These are phyloP conservation scores for Dispira simplex DNA, from an alignment of 192 early-diverging fungal genomes.

Conservation along the genomic window DNA sequence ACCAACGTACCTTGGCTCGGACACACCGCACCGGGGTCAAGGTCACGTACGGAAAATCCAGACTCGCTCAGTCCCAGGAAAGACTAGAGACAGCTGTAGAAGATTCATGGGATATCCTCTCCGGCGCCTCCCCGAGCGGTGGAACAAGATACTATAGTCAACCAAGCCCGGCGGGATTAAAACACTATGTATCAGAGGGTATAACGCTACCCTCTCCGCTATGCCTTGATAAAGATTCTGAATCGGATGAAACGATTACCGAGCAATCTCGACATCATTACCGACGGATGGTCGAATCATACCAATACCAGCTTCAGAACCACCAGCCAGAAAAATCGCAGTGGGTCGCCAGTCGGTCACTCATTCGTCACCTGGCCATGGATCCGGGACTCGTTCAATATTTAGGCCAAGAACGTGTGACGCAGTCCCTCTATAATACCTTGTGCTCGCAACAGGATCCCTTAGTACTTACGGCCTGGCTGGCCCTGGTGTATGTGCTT, in stretches of 20 bases:
- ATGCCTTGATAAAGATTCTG: too few relatives aligned
- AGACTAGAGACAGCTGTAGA: too few relatives aligned
- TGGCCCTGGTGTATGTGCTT: neutral
- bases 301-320: neutral
- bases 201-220: too few relatives aligned
- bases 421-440: conserved; percentile 1
- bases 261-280: neutral
- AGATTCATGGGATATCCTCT: too few relatives aligned
- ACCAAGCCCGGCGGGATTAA: too few relatives aligned
- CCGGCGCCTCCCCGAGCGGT: too few relatives aligned
- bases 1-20: neutral
- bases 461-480: neutral
- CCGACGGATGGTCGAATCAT: neutral
- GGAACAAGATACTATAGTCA: too few relatives aligned
- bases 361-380: conserved; percentile 4
- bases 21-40: neutral
- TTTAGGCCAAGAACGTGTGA: neutral
- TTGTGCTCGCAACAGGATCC: conserved; percentile 2
- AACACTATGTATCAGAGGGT: too few relatives aligned
- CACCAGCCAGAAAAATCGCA: conserved; percentile 1
- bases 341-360: too few relatives aligned
- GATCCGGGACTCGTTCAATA: neutral
- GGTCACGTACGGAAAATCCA: neutral
- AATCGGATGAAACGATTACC: neutral
- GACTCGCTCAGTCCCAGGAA: neutral